A percentile compares a stretch with the other conserved stretches of the same genome.
Conservation (phyloP, 805 yeast species). For the Wickerhamiella parazyma region DNA sequence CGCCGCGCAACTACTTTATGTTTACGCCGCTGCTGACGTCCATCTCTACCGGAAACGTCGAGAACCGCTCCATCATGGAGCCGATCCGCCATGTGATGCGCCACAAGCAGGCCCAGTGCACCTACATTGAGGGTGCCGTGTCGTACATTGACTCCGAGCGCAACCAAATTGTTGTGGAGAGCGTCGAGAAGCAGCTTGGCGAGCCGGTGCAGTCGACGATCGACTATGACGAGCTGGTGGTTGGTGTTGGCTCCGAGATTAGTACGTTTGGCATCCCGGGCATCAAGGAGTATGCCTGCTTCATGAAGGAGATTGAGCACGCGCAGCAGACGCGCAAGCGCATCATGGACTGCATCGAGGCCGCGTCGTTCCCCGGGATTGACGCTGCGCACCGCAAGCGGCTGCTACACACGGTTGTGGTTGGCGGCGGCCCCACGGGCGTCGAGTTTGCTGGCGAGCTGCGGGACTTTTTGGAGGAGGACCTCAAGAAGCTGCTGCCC, state of each 20-base stretch:
- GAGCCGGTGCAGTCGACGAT: constrained; percentile 32
- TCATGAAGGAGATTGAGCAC: constrained; percentile 81
- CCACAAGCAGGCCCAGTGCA: constrained; percentile 55
- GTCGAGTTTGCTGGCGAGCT: constrained; percentile 95
- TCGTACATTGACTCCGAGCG: constrained; percentile 61
- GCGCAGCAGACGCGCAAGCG: constrained; percentile 71
- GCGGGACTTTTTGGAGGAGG: constrained; percentile 88
- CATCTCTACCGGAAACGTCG: constrained; percentile 88
- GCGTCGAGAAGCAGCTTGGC: constrained; percentile 13
- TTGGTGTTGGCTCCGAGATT: constrained; percentile 92
- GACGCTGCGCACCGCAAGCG: constrained; percentile 70
- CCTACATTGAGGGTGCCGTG: constrained; percentile 86
- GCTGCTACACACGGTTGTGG: constrained; percentile 75
- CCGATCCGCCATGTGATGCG: constrained; percentile 83
- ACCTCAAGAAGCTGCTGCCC: constrained; percentile 79
- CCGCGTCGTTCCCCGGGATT: constrained; percentile 59
- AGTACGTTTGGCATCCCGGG: constrained; percentile 94
- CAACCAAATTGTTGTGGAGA: constrained; percentile 44
- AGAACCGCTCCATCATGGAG: constrained; percentile 79
- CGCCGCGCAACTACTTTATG: constrained; percentile 89
- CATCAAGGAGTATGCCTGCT: constrained; percentile 70
- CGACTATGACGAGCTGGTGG: constrained; percentile 69
- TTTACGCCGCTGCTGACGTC: constrained; percentile 95
- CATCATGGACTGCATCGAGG: constrained; percentile 77
- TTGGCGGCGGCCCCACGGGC: constrained; percentile 99